Evolutionary conservation across 345 rosid genomes (phyloP).

Genomic region (Eucalyptus pauciflora): DNA sequence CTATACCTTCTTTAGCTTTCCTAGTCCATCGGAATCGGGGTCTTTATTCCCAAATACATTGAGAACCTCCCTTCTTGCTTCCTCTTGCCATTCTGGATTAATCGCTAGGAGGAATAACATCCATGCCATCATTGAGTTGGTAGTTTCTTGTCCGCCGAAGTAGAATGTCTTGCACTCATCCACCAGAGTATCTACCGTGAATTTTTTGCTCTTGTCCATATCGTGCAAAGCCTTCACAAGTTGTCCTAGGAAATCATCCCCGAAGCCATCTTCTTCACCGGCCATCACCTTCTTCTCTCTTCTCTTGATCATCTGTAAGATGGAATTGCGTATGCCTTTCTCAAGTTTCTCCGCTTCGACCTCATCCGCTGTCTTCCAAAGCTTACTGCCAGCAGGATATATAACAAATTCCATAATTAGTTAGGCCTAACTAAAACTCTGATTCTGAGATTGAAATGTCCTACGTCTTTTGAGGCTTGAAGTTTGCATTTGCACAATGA

Average conservation of each 20-base stretch:
- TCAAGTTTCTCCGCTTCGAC: slow-evolving; percentile 1
- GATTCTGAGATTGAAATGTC: not conserved
- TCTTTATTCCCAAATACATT: slow-evolving; percentile 10
- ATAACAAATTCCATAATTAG: not conserved
- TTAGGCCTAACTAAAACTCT: not conserved
- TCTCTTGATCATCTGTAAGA: not conserved
- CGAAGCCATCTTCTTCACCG: not conserved
- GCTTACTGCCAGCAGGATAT: not conserved
- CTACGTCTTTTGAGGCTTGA: not conserved
- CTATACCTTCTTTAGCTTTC: slow-evolving; percentile 22
- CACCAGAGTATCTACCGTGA: slow-evolving; percentile 3
- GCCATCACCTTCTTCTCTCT: slow-evolving; percentile 2
- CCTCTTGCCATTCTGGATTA: slow-evolving; percentile 28
- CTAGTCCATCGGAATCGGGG: slow-evolving; percentile 10
- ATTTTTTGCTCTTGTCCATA: not conserved
- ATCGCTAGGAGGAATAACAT: slow-evolving; percentile 19
- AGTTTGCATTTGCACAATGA: not conserved
- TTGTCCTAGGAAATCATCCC: slow-evolving; percentile 18
- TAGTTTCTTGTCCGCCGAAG: slow-evolving; percentile 25
- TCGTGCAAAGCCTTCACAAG: slow-evolving; percentile 11
- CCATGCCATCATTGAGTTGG: slow-evolving; percentile 18
- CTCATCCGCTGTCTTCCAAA: slow-evolving; percentile 13
- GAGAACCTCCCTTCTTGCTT: slow-evolving; percentile 19
- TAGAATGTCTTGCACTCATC: slow-evolving; percentile 43
- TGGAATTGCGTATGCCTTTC: not conserved